phyloP scores from a whole-genome alignment of 495 filamentous ascomycete species.

The Glarea lozoyensis region DNA sequence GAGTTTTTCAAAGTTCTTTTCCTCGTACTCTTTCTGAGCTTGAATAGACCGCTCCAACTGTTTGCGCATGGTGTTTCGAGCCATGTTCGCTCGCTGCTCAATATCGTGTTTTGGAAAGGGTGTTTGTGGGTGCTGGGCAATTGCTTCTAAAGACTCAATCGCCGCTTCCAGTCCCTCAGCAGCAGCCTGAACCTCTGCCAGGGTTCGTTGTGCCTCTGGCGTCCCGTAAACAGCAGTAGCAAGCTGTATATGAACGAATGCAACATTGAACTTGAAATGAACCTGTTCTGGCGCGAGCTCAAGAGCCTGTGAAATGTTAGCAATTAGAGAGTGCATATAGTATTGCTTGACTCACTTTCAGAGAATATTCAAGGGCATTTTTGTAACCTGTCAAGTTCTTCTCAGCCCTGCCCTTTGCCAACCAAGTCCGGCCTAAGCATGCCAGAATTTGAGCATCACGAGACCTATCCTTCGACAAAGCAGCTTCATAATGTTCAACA shows the following conservation, averaged over 20 bases:
- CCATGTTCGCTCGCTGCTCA: conserved; percentile 95
- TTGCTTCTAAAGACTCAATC: conserved; percentile 68
- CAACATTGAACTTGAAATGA: conserved; percentile 94
- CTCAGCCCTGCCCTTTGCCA: conserved; percentile 76
- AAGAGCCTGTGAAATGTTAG: conserved; percentile 47
- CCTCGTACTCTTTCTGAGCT: conserved; percentile 83
- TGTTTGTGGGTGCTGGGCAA: conserved; percentile 73
- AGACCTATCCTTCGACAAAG: conserved; percentile 69
- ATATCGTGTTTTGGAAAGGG: conserved; percentile 86
- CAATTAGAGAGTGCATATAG: conserved; percentile 8
- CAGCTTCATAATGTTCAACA: conserved; percentile 91
- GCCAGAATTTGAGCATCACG: conserved; percentile 76
- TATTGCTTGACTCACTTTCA: conserved; percentile 40
- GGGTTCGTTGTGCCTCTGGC: conserved; percentile 62
- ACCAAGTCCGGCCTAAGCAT: conserved; percentile 91
- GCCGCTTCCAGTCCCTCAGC: conserved; percentile 80
- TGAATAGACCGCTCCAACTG: conserved; percentile 81
- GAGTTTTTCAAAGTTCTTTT: conserved; percentile 80
- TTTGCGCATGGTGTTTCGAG: conserved; percentile 80
- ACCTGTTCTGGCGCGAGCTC: conserved; percentile 70
- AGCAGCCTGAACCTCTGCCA: conserved; percentile 55
- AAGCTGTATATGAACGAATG: conserved; percentile 91
- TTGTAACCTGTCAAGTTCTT: conserved; percentile 72
- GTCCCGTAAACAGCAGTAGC: conserved; percentile 72
- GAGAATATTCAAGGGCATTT: conserved; percentile 76